Conservation (phyloP, 2,329 filamentous ascomycete genomes). For the Colletotrichum spaethianum region DNA sequence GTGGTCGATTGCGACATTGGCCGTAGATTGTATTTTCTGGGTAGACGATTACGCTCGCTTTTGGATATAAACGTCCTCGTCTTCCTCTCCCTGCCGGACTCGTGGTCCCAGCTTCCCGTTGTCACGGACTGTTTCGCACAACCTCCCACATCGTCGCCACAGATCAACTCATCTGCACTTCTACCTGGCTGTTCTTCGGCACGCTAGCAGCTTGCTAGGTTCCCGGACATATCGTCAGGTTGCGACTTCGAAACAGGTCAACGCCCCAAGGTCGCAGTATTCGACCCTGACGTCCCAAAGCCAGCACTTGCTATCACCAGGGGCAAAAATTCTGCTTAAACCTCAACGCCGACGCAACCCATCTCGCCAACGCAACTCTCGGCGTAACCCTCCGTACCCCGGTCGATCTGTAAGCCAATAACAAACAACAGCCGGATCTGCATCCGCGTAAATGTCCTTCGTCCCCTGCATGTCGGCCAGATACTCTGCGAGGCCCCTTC, state of each 20-base stretch:
- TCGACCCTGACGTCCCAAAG: neutral
- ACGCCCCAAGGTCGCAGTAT: neutral
- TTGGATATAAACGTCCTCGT: slow-evolving; percentile 13
- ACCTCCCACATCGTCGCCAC: neutral
- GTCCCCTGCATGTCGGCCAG: slow-evolving; percentile 49
- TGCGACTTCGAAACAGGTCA: neutral
- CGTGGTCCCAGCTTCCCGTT: neutral
- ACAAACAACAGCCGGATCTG: slow-evolving; percentile 10
- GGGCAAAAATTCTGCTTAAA: slow-evolving; percentile 3
- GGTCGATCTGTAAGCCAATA: slow-evolving; percentile 29
- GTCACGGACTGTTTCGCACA: slow-evolving; percentile 19
- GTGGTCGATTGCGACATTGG: slow-evolving; percentile 40
- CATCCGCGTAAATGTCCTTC: slow-evolving; percentile 16
- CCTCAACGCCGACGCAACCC: slow-evolving; percentile 38
- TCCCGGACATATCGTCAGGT: neutral
- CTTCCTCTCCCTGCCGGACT: neutral
- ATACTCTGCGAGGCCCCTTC: slow-evolving; percentile 46
- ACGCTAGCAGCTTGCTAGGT: neutral
- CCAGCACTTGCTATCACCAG: neutral
- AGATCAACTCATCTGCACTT: neutral
- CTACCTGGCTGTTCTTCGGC: neutral
- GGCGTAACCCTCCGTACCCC: slow-evolving; percentile 21
- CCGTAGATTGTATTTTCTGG: slow-evolving; percentile 6
- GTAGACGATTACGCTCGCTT: slow-evolving; percentile 19
- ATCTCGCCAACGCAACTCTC: slow-evolving; percentile 35